These are phyloP conservation scores for Fusarium incarnatum DNA, from an alignment of 2,329 filamentous ascomycete genomes.

Conservation along the genomic window DNA sequence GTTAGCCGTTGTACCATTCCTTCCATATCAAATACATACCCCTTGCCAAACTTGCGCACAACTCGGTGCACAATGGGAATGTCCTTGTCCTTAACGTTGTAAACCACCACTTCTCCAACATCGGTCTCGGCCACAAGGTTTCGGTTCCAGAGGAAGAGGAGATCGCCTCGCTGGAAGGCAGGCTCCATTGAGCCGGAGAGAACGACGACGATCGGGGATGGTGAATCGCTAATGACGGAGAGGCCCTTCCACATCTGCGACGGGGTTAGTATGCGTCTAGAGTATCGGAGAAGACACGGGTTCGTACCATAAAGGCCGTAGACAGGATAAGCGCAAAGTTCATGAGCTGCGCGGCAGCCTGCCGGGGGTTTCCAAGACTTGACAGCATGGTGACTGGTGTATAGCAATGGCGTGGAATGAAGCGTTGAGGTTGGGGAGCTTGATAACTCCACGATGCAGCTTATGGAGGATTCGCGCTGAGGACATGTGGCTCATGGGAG, in stretches of 20 bases:
- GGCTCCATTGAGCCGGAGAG: conserved; percentile 87
- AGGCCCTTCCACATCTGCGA: conserved; percentile 85
- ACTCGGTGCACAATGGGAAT: conserved; percentile 98
- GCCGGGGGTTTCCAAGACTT: conserved; percentile 78
- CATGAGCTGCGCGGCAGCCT: conserved; percentile 82
- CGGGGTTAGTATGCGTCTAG: conserved; percentile 2
- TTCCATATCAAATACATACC: conserved; percentile 54
- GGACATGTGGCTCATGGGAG: conserved; percentile 42
- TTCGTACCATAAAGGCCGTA: conserved; percentile 84
- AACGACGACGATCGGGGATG: conserved; percentile 85
- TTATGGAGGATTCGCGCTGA: conserved; percentile 23
- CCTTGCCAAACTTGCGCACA: conserved; percentile 76
- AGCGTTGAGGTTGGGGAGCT: conserved; percentile 24
- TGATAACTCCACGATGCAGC: conserved; percentile 36
- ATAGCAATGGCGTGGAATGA: background rate
- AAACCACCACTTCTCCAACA: conserved; percentile 70
- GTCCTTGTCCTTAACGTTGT: conserved; percentile 90
- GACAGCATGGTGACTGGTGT: conserved; percentile 68
- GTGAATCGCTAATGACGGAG: conserved; percentile 79
- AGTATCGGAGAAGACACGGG: background rate
- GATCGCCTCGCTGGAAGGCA: conserved; percentile 81
- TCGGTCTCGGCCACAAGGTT: conserved; percentile 67
- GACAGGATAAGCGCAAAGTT: conserved; percentile 93
- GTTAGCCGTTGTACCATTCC: conserved; percentile 5
- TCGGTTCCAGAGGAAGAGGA: conserved; percentile 82